Conservation (phyloP, 2,329 filamentous ascomycete species). For the Calonectria henricotiae region DNA sequence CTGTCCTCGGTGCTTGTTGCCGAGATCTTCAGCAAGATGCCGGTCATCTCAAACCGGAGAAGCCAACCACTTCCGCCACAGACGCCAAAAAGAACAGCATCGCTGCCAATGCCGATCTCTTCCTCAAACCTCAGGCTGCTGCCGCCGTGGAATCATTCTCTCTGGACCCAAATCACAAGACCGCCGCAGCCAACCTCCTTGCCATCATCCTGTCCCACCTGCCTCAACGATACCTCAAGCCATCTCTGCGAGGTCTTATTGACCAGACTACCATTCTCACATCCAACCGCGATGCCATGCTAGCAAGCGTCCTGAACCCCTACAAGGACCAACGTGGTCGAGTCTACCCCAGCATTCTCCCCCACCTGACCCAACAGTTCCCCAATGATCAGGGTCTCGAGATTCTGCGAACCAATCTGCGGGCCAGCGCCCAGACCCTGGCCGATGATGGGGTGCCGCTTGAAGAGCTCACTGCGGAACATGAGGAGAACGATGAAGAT, state of each 20-base stretch:
- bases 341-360: conserved; percentile 82
- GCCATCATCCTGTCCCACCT: conserved; percentile 74
- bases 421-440: conserved; percentile 55
- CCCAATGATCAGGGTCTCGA: conserved; percentile 79
- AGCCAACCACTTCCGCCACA: conserved; percentile 52
- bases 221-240: conserved; percentile 78
- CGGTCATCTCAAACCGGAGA: conserved; percentile 65
- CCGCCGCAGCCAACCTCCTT: conserved; percentile 76
- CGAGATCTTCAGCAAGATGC: conserved; percentile 77
- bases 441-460: conserved; percentile 45
- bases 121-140: conserved; percentile 67
- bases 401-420: conserved; percentile 76
- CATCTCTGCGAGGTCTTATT: conserved; percentile 80
- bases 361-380: conserved; percentile 81
- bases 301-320: conserved; percentile 88
- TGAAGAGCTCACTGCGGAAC: conserved; percentile 49
- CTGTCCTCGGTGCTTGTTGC: conserved; percentile 79
- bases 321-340: conserved; percentile 76
- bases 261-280: conserved; percentile 86
- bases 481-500: conserved; percentile 58
- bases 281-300: conserved; percentile 79
- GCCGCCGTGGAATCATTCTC: conserved; percentile 55
- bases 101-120: conserved; percentile 80
- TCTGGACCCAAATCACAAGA: conserved; percentile 65
- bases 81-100: conserved; percentile 61